Conservation (phyloP, 306 rosid species). For the Quercus berberidifolia region DNA sequence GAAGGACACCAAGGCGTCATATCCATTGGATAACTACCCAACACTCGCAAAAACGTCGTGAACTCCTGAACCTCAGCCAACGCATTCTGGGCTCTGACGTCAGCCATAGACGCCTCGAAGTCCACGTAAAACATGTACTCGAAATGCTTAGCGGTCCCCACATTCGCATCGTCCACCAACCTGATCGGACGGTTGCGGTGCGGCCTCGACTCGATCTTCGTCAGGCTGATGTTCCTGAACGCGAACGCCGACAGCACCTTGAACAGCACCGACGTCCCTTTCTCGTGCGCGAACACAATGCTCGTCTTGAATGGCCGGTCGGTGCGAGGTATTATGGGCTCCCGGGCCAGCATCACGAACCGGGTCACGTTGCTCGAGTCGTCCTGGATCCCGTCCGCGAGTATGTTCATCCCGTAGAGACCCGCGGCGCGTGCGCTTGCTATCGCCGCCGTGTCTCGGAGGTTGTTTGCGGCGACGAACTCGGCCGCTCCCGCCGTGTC, state of each 20-base stretch:
- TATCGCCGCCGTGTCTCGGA: conserved; percentile 84
- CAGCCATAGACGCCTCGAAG: conserved; percentile 97
- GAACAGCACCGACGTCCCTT: conserved; percentile 89
- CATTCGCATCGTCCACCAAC: conserved; percentile 73
- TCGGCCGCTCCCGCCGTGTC: conserved; percentile 97
- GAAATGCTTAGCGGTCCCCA: conserved; percentile 95
- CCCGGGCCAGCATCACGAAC: conserved; percentile 91
- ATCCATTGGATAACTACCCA: conserved; percentile 96
- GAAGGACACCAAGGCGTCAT: conserved; percentile 89
- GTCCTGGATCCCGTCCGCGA: conserved; percentile 88
- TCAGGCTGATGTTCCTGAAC: conserved; percentile 79
- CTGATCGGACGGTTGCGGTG: conserved; percentile 91
- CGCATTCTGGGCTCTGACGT: conserved; percentile 86
- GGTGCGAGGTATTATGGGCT: conserved; percentile 83
- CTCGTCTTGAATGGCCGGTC: conserved; percentile 92
- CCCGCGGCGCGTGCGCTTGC: conserved; percentile 90
- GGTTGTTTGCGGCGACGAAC: conserved; percentile 54
- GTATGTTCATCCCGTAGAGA: conserved; percentile 61
- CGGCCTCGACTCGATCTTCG: conserved; percentile 94
- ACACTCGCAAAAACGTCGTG: conserved; percentile 86
- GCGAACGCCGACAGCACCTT: conserved; percentile 91
- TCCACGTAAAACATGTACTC: conserved; percentile 91
- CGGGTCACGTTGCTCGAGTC: conserved; percentile 92
- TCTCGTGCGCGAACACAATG: conserved; percentile 93
- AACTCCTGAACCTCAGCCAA: conserved; percentile 95